These are phyloP conservation scores for Calcarisporium arbuscula DNA, from an alignment of 2,329 filamentous ascomycete species.

Conservation along the genomic window DNA sequence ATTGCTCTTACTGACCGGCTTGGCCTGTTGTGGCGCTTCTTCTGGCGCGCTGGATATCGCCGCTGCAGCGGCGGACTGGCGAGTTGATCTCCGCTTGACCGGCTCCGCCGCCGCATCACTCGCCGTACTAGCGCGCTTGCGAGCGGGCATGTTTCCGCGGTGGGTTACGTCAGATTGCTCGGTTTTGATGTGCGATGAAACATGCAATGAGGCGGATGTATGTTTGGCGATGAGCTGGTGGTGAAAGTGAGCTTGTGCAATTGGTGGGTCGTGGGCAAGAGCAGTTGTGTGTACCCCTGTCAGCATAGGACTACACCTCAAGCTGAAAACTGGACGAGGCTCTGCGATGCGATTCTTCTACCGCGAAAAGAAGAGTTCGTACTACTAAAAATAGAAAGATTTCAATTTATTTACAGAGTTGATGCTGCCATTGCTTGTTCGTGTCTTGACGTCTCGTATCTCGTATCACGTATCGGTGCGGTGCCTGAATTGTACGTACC, in stretches of 20 bases:
- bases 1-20: not conserved
- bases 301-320: not conserved
- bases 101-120: constrained; percentile 13
- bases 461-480: no score
- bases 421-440: no score
- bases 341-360: no score
- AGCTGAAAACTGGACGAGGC: not conserved
- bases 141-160: constrained; percentile 12
- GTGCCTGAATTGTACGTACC: no score
- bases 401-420: no score
- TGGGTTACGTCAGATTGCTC: no score
- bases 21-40: not conserved
- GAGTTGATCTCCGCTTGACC: constrained; percentile 20
- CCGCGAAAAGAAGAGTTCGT: no score
- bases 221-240: not conserved
- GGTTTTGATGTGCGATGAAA: not conserved
- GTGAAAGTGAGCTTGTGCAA: not conserved
- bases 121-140: constrained; percentile 12
- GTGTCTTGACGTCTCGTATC: no score
- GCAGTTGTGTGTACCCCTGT: not conserved
- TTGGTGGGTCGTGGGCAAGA: not conserved
- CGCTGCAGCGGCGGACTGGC: constrained; percentile 14
- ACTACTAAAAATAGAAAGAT: no score
- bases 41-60: constrained; percentile 3
- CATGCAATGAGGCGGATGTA: no score